Conservation (phyloP, 305 asterid genomes). For the Lippia alba region DNA sequence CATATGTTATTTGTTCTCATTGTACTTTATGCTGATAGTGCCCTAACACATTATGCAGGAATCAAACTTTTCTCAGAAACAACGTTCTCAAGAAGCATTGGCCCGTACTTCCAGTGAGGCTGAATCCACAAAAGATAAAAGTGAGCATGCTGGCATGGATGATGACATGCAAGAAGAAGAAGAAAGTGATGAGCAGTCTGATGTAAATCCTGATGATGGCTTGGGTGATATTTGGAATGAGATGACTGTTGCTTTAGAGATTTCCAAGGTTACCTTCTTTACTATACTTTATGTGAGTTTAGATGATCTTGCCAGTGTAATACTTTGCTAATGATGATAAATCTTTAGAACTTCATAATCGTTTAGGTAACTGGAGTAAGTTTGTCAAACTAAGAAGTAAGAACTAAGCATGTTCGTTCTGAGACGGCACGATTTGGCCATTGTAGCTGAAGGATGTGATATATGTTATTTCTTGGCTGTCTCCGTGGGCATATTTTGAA, state of each 20-base stretch:
- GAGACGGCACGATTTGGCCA: constrained; percentile 5
- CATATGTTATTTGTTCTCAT: constrained; percentile 30
- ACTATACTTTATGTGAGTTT: constrained; percentile 27
- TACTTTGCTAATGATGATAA: constrained; percentile 6
- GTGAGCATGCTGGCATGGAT: constrained; percentile 64
- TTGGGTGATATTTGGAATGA: constrained; percentile 86
- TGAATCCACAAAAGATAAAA: constrained; percentile 44
- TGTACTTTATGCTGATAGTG: constrained; percentile 26
- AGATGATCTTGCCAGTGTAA: constrained; percentile 8
- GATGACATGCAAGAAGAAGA: constrained; percentile 54
- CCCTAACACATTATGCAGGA: constrained; percentile 40
- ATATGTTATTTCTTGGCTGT: not conserved
- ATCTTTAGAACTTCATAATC: constrained; percentile 6
- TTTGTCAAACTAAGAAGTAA: not conserved
- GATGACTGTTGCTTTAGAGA: constrained; percentile 78
- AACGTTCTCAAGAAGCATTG: constrained; percentile 39
- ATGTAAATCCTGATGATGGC: constrained; percentile 70
- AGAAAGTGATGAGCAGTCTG: constrained; percentile 49
- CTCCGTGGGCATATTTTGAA: no score
- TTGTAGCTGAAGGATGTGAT: not conserved
- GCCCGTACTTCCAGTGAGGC: constrained; percentile 35
- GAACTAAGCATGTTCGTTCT: constrained; percentile 15
- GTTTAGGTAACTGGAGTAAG: not conserved
- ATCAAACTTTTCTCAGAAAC: constrained; percentile 38
- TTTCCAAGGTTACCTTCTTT: constrained; percentile 70